Evolutionary conservation across 306 rosid genomes (phyloP).

Genomic region (Ziziphus jujuba): DNA sequence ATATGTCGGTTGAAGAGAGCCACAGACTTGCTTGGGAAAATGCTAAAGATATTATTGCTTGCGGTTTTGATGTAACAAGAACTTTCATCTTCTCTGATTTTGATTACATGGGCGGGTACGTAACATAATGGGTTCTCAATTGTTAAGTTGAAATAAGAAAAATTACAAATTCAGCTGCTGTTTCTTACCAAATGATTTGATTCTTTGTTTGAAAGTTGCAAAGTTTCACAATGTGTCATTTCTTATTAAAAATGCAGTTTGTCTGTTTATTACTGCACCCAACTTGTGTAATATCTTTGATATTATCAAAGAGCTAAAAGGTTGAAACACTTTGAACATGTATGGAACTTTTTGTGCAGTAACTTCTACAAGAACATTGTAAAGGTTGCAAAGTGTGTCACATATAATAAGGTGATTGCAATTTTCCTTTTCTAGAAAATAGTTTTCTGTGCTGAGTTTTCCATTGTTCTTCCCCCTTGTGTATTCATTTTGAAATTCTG

Average conservation of each 20-base stretch:
- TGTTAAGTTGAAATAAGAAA: too few relatives aligned
- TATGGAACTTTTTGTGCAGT: slow-evolving; percentile 40
- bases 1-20: slow-evolving; percentile 71
- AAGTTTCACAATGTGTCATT: too few relatives aligned
- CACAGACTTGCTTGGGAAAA: slow-evolving; percentile 87
- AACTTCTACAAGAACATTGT: slow-evolving; percentile 85
- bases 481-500: slow-evolving; percentile 7
- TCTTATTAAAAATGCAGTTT: too few relatives aligned
- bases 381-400: slow-evolving; percentile 76
- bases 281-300: too few relatives aligned
- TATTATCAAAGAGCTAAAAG: too few relatives aligned
- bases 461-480: not conserved
- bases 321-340: not conserved
- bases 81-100: slow-evolving; percentile 89
- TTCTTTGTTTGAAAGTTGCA: too few relatives aligned
- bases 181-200: too few relatives aligned
- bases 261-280: too few relatives aligned
- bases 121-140: not conserved
- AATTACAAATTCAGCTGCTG: too few relatives aligned
- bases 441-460: not conserved
- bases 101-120: slow-evolving; percentile 84
- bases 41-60: slow-evolving; percentile 93
- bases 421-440: not conserved
- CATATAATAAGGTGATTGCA: slow-evolving; percentile 58
- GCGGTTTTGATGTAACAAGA: slow-evolving; percentile 84